Percentiles rank a stretch among this genome's conserved stretches.
Conservation (phyloP, 1,284 basidiomycete species). For the Apiotrichum veenhuisii region DNA sequence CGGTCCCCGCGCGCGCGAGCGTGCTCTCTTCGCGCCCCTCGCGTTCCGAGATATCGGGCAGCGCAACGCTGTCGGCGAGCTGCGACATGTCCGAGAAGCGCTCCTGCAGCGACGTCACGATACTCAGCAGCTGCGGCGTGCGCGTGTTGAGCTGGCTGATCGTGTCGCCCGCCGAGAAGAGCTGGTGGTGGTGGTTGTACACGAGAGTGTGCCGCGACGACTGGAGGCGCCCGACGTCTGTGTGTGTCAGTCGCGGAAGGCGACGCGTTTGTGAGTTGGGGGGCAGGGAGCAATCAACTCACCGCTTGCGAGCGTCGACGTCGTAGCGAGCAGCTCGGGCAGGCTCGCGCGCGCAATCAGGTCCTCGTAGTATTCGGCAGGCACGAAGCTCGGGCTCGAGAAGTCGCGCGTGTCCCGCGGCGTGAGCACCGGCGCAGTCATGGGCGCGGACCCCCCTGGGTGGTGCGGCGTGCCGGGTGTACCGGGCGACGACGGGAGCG, state of each 20-base stretch:
- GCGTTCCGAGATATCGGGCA: slow-evolving; percentile 19
- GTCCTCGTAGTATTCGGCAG: slow-evolving; percentile 43
- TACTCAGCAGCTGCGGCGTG: slow-evolving; percentile 47
- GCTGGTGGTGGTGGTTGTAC: slow-evolving; percentile 51
- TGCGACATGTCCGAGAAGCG: slow-evolving; percentile 46
- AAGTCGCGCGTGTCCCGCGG: slow-evolving; percentile 2
- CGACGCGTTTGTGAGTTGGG: no score
- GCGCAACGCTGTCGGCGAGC: slow-evolving; percentile 39
- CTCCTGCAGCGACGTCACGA: slow-evolving; percentile 45
- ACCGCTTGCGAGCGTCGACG: slow-evolving; percentile 37
- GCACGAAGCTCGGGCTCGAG: slow-evolving; percentile 26
- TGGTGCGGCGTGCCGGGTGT: no score
- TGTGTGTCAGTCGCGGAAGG: background rate
- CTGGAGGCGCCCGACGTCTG: slow-evolving; percentile 45
- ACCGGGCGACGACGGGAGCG: background rate
- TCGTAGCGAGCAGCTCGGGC: slow-evolving; percentile 36
- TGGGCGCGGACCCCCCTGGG: background rate
- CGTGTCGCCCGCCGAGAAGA: slow-evolving; percentile 48
- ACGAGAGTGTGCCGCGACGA: slow-evolving; percentile 45
- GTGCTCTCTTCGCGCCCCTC: background rate
- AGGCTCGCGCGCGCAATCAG: slow-evolving; percentile 34
- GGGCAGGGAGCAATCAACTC: slow-evolving; percentile 3
- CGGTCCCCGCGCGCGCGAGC: slow-evolving; percentile 7
- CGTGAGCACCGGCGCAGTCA: background rate
- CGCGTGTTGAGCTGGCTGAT: slow-evolving; percentile 46